Evolutionary conservation across 768 basidiomycete genomes (phyloP).

Genomic region (Boletus pseudo-olivaceus): DNA sequence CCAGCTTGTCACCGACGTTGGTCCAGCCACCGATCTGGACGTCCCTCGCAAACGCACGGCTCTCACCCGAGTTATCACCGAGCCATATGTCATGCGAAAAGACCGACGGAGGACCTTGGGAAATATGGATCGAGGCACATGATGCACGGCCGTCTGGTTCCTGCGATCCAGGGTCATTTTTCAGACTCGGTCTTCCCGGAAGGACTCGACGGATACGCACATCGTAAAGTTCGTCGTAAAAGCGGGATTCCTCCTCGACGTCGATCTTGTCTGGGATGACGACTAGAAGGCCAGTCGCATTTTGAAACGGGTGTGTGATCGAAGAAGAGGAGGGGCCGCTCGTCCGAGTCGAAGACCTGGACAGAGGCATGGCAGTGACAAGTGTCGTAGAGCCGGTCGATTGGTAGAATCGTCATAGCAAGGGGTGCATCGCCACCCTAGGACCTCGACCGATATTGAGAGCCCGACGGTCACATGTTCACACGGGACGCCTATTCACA

Average conservation of each 20-base stretch:
- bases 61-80: conserved; percentile 54
- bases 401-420: neutral
- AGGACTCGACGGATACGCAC: conserved; percentile 25
- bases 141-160: conserved; percentile 22
- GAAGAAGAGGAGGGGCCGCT: conserved; percentile 6
- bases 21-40: conserved; percentile 70
- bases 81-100: conserved; percentile 72
- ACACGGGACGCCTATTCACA: no score
- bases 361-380: conserved; percentile 5
- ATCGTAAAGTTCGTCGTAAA: conserved; percentile 63
- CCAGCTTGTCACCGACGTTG: conserved; percentile 61
- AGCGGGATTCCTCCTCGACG: conserved; percentile 61
- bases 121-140: conserved; percentile 23
- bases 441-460: no score
- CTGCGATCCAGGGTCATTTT: neutral
- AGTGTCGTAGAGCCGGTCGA: neutral
- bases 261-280: conserved; percentile 57
- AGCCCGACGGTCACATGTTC: no score
- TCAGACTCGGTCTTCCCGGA: neutral
- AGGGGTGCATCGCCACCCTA: no score
- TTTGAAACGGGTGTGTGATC: conserved; percentile 42
- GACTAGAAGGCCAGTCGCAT: conserved; percentile 47
- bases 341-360: neutral
- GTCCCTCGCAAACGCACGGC: conserved; percentile 56
- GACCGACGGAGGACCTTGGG: conserved; percentile 46